Evolutionary conservation across 225 moss, liverwort and hornwort genomes (phyloP).

Genomic region (Physcomitrium patens): DNA sequence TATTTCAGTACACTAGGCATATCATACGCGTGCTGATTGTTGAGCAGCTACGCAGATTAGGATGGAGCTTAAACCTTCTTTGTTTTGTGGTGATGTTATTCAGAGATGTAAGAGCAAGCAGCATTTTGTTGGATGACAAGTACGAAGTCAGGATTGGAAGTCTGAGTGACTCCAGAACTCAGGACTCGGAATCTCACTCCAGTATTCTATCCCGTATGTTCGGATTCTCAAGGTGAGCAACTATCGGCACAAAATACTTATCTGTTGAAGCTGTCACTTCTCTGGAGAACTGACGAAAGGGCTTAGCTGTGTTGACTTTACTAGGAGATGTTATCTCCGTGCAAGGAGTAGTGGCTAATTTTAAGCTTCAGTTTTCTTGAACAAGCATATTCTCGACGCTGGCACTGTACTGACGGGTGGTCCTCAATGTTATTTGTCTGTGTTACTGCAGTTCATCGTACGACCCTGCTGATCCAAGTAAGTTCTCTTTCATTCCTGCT

Average conservation of each 20-base stretch:
- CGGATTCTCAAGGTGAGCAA: constrained; percentile 66
- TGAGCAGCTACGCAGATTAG: too few species aligned
- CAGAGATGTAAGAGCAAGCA: constrained; percentile 64
- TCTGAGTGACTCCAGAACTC: constrained; percentile 70
- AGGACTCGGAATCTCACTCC: constrained; percentile 81
- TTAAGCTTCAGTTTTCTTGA: too few species aligned
- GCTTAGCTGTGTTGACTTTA: not conserved
- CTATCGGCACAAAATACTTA: not conserved
- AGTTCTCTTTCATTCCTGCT: constrained; percentile 22
- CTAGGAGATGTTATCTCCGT: not conserved
- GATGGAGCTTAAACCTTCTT: too few species aligned
- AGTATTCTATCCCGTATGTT: constrained; percentile 73
- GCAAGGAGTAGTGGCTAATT: not conserved
- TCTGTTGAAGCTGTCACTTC: not conserved
- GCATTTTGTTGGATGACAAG: constrained; percentile 91
- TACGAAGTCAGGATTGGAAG: constrained; percentile 94
- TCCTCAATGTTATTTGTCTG: constrained; percentile 4
- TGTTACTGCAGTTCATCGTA: constrained; percentile 56
- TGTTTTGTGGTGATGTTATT: constrained; percentile 14
- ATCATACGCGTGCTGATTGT: too few species aligned
- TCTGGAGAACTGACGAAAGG: not conserved
- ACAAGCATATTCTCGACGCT: not conserved
- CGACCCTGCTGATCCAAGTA: constrained; percentile 85
- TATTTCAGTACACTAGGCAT: too few species aligned
- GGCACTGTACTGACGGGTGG: constrained; percentile 26